Evolutionary conservation across 2,329 filamentous ascomycete species (phyloP).

Genomic region (Penicillium sp.): DNA sequence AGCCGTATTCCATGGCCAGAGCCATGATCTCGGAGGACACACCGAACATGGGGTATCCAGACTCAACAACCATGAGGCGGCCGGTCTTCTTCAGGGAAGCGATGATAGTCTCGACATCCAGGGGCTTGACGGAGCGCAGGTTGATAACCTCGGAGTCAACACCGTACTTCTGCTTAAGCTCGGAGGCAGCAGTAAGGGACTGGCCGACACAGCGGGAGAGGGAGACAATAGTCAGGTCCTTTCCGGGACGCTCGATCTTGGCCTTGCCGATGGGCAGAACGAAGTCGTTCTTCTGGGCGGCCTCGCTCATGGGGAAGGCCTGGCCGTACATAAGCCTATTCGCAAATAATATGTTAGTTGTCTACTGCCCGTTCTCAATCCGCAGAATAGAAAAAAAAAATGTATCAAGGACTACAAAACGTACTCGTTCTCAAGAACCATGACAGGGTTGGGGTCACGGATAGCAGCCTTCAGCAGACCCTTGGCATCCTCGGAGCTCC

Average conservation of each 20-base stretch:
- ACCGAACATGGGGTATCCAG: conserved; percentile 93
- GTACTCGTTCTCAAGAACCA: conserved; percentile 81
- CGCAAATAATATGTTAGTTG: conserved; percentile 25
- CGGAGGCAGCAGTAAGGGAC: conserved; percentile 81
- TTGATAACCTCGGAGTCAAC: conserved; percentile 97
- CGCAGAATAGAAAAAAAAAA: background rate
- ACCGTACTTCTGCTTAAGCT: conserved; percentile 93
- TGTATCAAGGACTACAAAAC: conserved; percentile 18
- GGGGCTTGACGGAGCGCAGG: conserved; percentile 93
- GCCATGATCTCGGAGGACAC: conserved; percentile 91
- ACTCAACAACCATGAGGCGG: conserved; percentile 87
- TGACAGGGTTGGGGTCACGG: conserved; percentile 94
- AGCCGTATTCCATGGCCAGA: conserved; percentile 93
- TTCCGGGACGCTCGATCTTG: conserved; percentile 95
- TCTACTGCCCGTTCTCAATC: background rate
- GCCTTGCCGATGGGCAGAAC: conserved; percentile 97
- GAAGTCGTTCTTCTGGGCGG: conserved; percentile 93
- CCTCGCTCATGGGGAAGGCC: conserved; percentile 94
- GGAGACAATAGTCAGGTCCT: conserved; percentile 92
- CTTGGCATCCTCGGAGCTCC: conserved; percentile 97
- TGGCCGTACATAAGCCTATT: conserved; percentile 79
- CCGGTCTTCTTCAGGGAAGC: conserved; percentile 99
- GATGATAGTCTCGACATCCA: conserved; percentile 92
- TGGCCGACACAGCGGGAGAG: conserved; percentile 95
- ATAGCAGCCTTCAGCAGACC: conserved; percentile 97